Percentiles rank a stretch among this genome's conserved stretches.
Evolutionary conservation across 176 grass and related monocot species (phyloP).

Genomic region (Carex littledalei): DNA sequence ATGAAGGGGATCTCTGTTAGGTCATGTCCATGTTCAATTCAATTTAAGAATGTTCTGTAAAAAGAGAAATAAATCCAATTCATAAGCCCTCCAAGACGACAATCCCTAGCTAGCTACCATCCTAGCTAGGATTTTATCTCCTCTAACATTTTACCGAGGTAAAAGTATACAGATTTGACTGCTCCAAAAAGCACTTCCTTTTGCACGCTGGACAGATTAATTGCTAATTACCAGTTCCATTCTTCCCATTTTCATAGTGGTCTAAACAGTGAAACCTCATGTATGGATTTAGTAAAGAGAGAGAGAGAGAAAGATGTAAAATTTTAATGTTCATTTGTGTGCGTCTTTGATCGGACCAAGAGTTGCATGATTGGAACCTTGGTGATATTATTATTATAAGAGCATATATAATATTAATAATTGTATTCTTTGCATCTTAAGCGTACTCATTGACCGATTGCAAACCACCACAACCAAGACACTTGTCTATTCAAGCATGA

Average conservation of each 20-base stretch:
- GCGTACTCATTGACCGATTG: background rate
- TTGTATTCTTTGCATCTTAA: too few species aligned
- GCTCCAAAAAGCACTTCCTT: constrained; percentile 6
- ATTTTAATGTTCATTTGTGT: background rate
- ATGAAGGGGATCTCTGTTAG: background rate
- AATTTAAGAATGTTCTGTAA: constrained; percentile 23
- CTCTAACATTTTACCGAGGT: constrained; percentile 10
- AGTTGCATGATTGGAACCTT: background rate
- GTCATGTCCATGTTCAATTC: constrained; percentile 21
- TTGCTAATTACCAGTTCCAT: background rate
- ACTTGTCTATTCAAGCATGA: background rate
- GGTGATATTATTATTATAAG: too few species aligned
- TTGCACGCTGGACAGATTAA: background rate
- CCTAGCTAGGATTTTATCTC: constrained; percentile 20
- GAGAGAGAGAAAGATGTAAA: background rate
- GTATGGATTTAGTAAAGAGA: background rate
- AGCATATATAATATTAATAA: too few species aligned
- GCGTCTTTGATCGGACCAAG: background rate
- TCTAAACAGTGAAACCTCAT: background rate
- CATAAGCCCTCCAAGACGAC: background rate
- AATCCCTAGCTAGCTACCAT: background rate
- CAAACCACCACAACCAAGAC: background rate
- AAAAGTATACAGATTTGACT: constrained; percentile 20
- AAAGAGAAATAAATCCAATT: background rate
- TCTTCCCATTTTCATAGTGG: background rate